These are phyloP conservation scores for Pichiaceae sp. DNA, from an alignment of 1,139 yeast species.

Conservation along the genomic window DNA sequence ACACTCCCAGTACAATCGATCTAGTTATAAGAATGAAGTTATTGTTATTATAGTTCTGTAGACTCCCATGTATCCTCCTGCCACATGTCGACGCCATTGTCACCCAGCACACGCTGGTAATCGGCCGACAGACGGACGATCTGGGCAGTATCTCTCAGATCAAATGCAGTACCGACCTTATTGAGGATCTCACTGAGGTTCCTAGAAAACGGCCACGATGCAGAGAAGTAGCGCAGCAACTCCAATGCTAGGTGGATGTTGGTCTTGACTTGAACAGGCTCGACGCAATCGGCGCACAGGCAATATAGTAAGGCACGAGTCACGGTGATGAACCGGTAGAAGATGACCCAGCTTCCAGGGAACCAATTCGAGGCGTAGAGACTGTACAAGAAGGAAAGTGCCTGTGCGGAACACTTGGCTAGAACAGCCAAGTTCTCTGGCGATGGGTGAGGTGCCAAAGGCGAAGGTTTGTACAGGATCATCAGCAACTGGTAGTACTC, in stretches of 20 bases:
- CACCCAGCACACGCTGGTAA: conserved; percentile 1
- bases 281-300: conserved; percentile 36
- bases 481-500: conserved; percentile 36
- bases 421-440: conserved; percentile 28
- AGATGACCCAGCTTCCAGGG: conserved; percentile 42
- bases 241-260: conserved; percentile 38
- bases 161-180: conserved; percentile 13
- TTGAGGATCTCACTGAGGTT: conserved; percentile 36
- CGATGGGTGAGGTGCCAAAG: conserved; percentile 34
- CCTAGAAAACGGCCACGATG: conserved; percentile 37
- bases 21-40: background rate
- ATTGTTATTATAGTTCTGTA: background rate
- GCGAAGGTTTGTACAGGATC: conserved; percentile 38
- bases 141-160: background rate
- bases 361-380: conserved; percentile 33
- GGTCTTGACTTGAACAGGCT: conserved; percentile 33
- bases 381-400: conserved; percentile 33
- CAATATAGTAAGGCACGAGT: conserved; percentile 39
- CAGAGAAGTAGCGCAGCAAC: conserved; percentile 35
- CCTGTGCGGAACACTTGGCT: conserved; percentile 33
- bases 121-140: background rate
- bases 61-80: conserved; percentile 1
- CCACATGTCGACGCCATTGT: conserved; percentile 3
- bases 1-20: background rate
- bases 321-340: conserved; percentile 34